Percentiles rank a stretch among this genome's conserved stretches.
Evolutionary conservation across 306 rosid genomes (phyloP).

Genomic region (Malus sieversii): DNA sequence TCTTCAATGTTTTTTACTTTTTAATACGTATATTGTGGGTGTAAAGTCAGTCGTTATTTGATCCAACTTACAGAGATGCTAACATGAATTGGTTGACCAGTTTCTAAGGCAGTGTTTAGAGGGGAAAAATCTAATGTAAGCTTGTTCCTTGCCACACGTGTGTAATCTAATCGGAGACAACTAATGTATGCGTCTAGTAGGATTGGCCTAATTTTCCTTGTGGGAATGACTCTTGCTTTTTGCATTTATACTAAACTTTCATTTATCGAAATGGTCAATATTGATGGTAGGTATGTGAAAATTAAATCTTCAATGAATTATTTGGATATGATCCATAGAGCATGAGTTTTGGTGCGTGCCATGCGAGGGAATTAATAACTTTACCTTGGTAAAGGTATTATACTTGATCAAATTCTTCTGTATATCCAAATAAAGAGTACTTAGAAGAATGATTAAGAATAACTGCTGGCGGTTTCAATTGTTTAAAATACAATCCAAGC

Average conservation of each 20-base stretch:
- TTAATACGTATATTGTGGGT: not conserved
- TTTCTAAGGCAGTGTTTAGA: not conserved
- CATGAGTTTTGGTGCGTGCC: constrained; percentile 4
- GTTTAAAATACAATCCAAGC: constrained; percentile 6
- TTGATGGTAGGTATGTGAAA: not conserved
- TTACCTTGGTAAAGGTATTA: not conserved
- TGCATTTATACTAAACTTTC: not conserved
- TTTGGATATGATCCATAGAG: not conserved
- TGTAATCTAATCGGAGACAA: not conserved
- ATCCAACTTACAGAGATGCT: not conserved
- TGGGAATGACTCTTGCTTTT: not conserved
- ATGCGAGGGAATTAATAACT: not conserved
- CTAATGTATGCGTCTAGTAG: not conserved
- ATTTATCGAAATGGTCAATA: not conserved
- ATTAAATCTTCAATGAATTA: not conserved
- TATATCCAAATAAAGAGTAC: not conserved
- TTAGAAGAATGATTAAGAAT: not conserved
- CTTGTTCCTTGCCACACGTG: not conserved
- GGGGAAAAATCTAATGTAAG: not conserved
- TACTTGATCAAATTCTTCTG: not conserved
- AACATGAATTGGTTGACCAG: too few species aligned
- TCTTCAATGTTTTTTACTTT: not conserved
- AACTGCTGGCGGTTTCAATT: constrained; percentile 10
- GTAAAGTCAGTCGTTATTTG: not conserved
- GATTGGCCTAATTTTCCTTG: not conserved